phyloP scores from a whole-genome alignment of 257 asterid species.

The Fraxinus excelsior region DNA sequence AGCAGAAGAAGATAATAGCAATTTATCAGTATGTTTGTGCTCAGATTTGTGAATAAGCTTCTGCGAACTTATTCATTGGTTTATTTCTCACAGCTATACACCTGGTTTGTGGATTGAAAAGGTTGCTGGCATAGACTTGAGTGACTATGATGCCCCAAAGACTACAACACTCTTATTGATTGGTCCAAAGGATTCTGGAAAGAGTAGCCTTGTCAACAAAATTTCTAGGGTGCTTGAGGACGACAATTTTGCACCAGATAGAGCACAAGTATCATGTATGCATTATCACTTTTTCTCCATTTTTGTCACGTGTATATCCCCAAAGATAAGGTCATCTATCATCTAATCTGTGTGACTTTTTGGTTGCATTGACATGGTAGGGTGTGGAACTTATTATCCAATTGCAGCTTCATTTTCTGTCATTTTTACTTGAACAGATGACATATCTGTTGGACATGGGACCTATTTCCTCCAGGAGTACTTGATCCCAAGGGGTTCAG shows the following conservation, averaged over 20 bases:
- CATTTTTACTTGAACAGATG: slow-evolving; percentile 38
- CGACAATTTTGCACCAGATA: slow-evolving; percentile 44
- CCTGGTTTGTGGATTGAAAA: slow-evolving; percentile 74
- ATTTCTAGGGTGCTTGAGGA: slow-evolving; percentile 56
- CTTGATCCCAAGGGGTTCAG: slow-evolving; percentile 58
- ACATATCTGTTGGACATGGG: slow-evolving; percentile 52
- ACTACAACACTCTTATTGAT: slow-evolving; percentile 55
- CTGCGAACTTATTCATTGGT: background rate
- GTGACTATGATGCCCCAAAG: slow-evolving; percentile 41
- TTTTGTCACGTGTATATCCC: background rate
- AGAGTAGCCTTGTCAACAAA: slow-evolving; percentile 83
- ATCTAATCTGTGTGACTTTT: background rate
- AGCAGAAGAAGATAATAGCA: background rate
- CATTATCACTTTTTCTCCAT: background rate
- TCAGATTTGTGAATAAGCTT: slow-evolving; percentile 10
- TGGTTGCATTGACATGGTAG: background rate
- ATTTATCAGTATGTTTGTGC: background rate
- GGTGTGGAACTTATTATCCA: background rate
- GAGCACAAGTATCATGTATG: slow-evolving; percentile 80
- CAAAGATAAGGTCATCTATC: background rate
- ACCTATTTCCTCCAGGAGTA: slow-evolving; percentile 69
- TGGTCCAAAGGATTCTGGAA: slow-evolving; percentile 83
- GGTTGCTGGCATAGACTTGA: slow-evolving; percentile 29
- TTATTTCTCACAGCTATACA: slow-evolving; percentile 53
- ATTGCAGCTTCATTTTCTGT: slow-evolving; percentile 6